Evolutionary conservation across 257 asterid genomes (phyloP), one percentile per base, ranked within the genome.

Genomic region (Petunia axillaris): DNA sequence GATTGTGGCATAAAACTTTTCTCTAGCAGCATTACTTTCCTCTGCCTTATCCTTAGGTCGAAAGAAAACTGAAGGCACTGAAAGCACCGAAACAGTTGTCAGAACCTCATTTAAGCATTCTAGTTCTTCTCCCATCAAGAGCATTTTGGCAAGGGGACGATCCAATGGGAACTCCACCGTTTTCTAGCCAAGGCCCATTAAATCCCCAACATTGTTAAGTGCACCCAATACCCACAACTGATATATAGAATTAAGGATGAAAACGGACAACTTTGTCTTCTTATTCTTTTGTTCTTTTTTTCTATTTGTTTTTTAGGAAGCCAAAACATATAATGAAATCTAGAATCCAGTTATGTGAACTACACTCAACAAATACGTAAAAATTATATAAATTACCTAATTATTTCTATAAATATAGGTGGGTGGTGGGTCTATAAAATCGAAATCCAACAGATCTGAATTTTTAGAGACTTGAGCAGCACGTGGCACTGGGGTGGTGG

Each of bases 161-260:
- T 95, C 99, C n/a, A 93, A 90, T 0, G 98, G 99, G 80, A 95
- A 92, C 87, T 95, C 99, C 6, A 95, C 98, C 98, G 93, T 95
- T 83, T 93, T 92, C 97, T 97, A 93, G 79, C 99, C 98, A 16
- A 95, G 87, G 77, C 63, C 92, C 0, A 98, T 93, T 67, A 95
- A 85, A 83, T 82, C 90, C 39, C 99, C 99, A 5, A 95, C 97
- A 75, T 95, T 95, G 84, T 87, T 91, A 60, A 95, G 85, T 48
- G 99, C 99, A 53, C 98, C 97, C 85, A 95, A 88, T 14, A 95
- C 98, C 99, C 99, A 95, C 83, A 93, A 82, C 82, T 95, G 98
- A 85, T 95, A 93, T 97, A 95, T 93, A 79, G 99, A 95, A 85
- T 92, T 93, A 16, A 92, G 93, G 79, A 92, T 95, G 98, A 65